phyloP scores from a whole-genome alignment of 345 rosid genomes.

The Garcia nutans region DNA sequence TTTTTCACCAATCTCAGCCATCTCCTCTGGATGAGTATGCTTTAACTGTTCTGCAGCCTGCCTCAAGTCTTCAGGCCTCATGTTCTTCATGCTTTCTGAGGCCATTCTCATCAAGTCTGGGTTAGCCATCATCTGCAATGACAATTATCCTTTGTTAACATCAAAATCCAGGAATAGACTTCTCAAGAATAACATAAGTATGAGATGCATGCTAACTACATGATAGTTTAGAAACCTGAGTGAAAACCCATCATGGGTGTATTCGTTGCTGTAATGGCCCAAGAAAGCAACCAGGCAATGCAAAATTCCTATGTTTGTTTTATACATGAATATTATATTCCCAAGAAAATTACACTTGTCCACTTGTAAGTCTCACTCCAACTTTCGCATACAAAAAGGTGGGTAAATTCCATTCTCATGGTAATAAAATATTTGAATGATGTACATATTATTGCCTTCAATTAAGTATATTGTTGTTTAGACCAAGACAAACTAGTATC shows the following conservation, averaged over 20 bases:
- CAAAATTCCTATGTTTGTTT: background rate
- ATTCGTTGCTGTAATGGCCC: background rate
- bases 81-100: constrained; percentile 88
- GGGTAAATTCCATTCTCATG: background rate
- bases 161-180: background rate
- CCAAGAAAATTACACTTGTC: too few species aligned
- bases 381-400: background rate
- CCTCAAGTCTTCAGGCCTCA: constrained; percentile 84
- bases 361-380: background rate
- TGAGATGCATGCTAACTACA: background rate
- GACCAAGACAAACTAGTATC: background rate
- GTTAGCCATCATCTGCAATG: constrained; percentile 83
- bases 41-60: constrained; percentile 90
- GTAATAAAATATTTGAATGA: too few species aligned
- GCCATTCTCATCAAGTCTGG: constrained; percentile 98
- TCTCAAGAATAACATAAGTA: background rate
- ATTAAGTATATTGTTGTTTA: too few species aligned
- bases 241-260: background rate
- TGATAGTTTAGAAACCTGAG: background rate
- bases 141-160: background rate
- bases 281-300: background rate
- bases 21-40: constrained; percentile 73
- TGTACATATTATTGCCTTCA: background rate
- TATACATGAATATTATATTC: too few species aligned
- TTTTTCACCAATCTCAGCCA: constrained; percentile 88